phyloP scores from a whole-genome alignment of 2,329 filamentous ascomycete species.

The Domatiomyces catenatus region DNA sequence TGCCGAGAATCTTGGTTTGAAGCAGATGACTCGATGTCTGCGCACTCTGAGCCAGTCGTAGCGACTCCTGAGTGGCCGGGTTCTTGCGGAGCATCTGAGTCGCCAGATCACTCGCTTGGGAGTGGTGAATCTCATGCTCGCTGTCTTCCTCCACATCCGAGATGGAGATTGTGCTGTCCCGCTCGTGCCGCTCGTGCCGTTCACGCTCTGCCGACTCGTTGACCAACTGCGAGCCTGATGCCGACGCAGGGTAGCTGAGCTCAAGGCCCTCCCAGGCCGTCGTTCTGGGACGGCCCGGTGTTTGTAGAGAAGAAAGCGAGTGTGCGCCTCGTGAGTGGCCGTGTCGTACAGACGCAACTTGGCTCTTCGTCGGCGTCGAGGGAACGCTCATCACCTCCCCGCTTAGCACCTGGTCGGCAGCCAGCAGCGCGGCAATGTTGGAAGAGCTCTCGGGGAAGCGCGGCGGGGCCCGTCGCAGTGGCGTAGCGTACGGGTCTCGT shows the following conservation, averaged over 20 bases:
- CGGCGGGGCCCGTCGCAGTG: constrained; percentile 27
- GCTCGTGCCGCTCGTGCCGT: constrained; percentile 50
- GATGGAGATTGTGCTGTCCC: constrained; percentile 73
- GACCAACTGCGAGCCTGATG: constrained; percentile 18
- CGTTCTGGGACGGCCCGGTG: constrained; percentile 45
- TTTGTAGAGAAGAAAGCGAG: constrained; percentile 70
- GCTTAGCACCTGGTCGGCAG: constrained; percentile 59
- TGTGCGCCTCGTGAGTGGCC: constrained; percentile 63
- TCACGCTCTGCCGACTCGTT: constrained; percentile 28
- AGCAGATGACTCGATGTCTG: constrained; percentile 33
- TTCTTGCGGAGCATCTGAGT: constrained; percentile 55
- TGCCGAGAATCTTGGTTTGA: constrained; percentile 50
- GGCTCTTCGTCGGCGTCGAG: constrained; percentile 47
- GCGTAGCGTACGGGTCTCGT: constrained; percentile 32
- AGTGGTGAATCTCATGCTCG: constrained; percentile 54
- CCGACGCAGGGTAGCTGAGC: constrained; percentile 17
- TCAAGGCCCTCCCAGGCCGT: constrained; percentile 29
- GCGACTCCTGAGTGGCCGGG: constrained; percentile 26
- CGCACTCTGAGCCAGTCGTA: constrained; percentile 23
- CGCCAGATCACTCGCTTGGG: constrained; percentile 63
- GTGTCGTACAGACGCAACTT: constrained; percentile 35
- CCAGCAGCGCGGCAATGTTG: constrained; percentile 58
- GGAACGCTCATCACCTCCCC: constrained; percentile 62
- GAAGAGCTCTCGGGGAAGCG: constrained; percentile 27
- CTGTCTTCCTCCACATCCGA: constrained; percentile 40